Conservation (phyloP, 441 rosid species). For the Jatropha multifida region DNA sequence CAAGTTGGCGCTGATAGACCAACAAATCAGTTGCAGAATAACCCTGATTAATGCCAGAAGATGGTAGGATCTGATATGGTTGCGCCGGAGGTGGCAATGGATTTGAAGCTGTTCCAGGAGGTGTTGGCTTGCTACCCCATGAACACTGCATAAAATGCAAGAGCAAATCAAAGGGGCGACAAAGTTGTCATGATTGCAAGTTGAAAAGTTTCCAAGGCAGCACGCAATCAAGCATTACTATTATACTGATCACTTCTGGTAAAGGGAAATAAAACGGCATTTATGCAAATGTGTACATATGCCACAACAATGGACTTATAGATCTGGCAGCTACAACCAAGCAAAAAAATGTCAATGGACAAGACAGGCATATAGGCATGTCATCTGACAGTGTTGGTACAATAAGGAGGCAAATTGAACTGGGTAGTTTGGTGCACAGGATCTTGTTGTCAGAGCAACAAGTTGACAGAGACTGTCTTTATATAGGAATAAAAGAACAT, state of each 20-base stretch:
- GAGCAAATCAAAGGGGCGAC: background rate
- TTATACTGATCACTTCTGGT: background rate
- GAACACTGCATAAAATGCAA: background rate
- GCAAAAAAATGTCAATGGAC: background rate
- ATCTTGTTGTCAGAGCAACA: background rate
- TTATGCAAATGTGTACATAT: background rate
- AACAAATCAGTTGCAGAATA: constrained; percentile 1
- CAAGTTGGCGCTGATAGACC: constrained; percentile 1
- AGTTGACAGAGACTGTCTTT: background rate
- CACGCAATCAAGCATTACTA: background rate
- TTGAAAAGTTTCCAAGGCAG: background rate
- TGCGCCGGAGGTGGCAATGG: background rate
- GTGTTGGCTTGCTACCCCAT: constrained; percentile 7
- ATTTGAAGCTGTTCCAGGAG: constrained; percentile 1
- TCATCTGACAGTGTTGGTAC: background rate
- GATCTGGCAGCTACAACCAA: background rate
- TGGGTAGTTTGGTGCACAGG: background rate
- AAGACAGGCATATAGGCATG: background rate
- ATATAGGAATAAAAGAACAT: background rate
- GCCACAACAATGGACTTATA: background rate
- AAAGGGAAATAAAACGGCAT: background rate
- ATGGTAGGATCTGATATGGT: background rate
- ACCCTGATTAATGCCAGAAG: constrained; percentile 3
- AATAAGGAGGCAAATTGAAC: background rate
- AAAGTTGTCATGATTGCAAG: background rate